phyloP scores from a whole-genome alignment of 345 rosid genomes.

The Triadica sebifera region DNA sequence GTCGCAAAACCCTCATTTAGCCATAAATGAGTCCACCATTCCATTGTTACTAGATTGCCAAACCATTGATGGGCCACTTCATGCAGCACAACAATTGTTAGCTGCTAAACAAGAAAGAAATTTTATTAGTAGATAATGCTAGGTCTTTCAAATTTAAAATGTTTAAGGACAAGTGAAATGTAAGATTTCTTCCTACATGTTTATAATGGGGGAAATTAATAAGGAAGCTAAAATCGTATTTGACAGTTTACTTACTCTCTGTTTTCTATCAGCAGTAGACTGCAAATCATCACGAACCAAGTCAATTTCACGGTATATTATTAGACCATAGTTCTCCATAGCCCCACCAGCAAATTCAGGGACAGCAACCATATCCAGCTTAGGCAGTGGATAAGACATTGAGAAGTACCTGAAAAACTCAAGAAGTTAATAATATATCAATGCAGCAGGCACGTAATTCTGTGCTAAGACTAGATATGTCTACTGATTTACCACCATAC shows the following conservation, averaged over 20 bases:
- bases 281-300: conserved; percentile 24
- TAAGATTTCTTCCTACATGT: too few species aligned
- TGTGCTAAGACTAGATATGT: too few species aligned
- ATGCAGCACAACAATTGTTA: conserved; percentile 36
- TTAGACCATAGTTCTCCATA: conserved; percentile 47
- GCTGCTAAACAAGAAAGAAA: conserved; percentile 14
- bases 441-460: too few species aligned
- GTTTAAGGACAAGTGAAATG: background rate
- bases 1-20: conserved; percentile 39
- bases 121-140: too few species aligned
- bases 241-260: conserved; percentile 18
- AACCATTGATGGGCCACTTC: conserved; percentile 57
- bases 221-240: too few species aligned
- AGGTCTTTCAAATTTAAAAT: background rate
- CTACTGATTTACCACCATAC: too few species aligned
- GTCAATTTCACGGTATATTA: conserved; percentile 38
- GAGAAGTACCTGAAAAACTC: conserved; percentile 36
- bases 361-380: conserved; percentile 45
- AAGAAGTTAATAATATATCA: too few species aligned
- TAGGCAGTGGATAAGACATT: conserved; percentile 43
- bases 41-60: conserved; percentile 52
- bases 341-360: conserved; percentile 44
- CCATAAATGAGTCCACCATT: conserved; percentile 49
- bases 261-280: conserved; percentile 39
- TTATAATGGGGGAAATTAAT: background rate